A percentile compares a stretch with the other conserved stretches of the same genome.
Evolutionary conservation across 305 asterid species (phyloP).

Genomic region (Andrographis paniculata): DNA sequence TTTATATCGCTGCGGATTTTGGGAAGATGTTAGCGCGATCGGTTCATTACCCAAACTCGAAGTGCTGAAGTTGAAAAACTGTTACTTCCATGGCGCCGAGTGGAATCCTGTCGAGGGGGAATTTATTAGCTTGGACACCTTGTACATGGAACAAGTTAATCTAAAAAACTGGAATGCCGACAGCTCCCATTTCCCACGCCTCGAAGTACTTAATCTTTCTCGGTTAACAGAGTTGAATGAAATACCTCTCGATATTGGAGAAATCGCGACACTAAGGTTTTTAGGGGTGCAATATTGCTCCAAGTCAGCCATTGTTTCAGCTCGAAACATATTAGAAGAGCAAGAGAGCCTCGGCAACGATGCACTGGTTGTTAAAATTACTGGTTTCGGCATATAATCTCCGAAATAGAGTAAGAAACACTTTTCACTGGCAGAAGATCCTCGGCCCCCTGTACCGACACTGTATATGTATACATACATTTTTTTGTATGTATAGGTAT

Average conservation of each 20-base stretch:
- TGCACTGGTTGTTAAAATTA: no score
- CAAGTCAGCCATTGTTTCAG: no score
- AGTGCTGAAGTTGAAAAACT: background rate
- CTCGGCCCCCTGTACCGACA: no score
- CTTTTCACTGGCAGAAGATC: no score
- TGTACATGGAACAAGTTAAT: background rate
- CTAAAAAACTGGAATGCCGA: background rate
- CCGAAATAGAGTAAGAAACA: no score
- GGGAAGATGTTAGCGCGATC: conserved; percentile 4
- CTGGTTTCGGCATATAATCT: no score
- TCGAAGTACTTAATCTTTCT: background rate
- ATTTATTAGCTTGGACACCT: background rate
- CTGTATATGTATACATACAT: no score
- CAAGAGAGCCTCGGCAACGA: no score
- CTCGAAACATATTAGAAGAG: no score
- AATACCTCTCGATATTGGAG: background rate
- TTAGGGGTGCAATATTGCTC: background rate
- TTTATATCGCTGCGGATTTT: background rate
- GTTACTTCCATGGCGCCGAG: background rate
- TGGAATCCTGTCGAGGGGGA: conserved; percentile 11
- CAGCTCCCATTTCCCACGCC: background rate
- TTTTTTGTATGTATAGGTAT: no score
- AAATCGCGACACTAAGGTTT: background rate
- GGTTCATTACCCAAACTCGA: background rate
- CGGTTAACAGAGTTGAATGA: background rate